Evolutionary conservation across 192 early-diverging fungal species (phyloP).

Genomic region (Coemansia sp.): DNA sequence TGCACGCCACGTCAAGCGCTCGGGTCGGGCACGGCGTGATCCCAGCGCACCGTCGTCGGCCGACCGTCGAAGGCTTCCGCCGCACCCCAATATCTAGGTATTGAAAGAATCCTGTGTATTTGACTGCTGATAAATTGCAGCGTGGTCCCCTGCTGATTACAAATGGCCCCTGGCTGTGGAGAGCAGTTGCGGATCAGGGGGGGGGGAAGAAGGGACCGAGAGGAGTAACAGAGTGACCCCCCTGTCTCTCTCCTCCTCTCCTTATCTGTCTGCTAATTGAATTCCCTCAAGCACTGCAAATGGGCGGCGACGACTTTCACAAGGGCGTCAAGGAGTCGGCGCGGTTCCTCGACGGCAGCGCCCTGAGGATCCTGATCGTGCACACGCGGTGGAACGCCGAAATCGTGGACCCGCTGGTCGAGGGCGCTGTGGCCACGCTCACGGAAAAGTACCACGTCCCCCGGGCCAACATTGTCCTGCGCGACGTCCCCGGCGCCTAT

Average conservation of each 20-base stretch:
- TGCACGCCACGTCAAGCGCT: too few relatives aligned
- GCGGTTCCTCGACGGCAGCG: constrained; percentile 56
- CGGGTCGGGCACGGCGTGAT: not conserved
- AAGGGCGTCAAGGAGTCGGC: constrained; percentile 64
- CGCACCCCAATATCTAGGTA: too few relatives aligned
- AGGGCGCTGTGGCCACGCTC: constrained; percentile 65
- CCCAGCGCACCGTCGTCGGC: not conserved
- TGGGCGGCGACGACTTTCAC: constrained; percentile 56
- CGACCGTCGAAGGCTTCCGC: too few relatives aligned
- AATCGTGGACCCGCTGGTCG: constrained; percentile 79
- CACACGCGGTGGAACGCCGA: constrained; percentile 92
- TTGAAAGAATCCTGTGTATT: too few relatives aligned
- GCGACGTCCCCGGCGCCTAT: constrained; percentile 85
- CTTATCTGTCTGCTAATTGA: not conserved
- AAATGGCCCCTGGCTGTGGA: not conserved
- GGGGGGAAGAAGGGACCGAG: not conserved
- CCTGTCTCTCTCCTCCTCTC: not conserved
- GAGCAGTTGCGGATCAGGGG: not conserved
- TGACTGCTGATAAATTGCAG: too few relatives aligned
- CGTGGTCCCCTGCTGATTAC: too few relatives aligned
- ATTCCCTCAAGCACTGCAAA: not conserved
- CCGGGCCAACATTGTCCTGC: constrained; percentile 65
- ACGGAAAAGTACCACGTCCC: constrained; percentile 62
- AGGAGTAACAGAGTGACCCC: not conserved
- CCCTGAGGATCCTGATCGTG: constrained; percentile 69